A percentile compares a stretch with the other conserved stretches of the same genome.
Conservation (phyloP, 495 filamentous ascomycete species). For the Sphaerosporella brunnea region DNA sequence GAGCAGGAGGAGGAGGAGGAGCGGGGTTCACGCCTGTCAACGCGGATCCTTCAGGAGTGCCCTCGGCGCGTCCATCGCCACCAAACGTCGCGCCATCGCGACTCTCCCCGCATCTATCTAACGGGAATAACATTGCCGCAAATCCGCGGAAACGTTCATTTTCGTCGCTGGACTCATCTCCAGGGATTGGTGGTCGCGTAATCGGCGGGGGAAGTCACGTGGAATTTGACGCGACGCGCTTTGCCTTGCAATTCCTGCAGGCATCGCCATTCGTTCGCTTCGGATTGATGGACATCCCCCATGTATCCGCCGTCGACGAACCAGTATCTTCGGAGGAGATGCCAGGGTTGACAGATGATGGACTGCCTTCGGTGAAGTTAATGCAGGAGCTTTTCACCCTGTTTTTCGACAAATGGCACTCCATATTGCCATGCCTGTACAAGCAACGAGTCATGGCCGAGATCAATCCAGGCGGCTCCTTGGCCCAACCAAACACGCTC, state of each 20-base stretch:
- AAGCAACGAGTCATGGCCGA: conserved; percentile 13
- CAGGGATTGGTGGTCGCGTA: not conserved
- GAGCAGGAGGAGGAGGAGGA: not conserved
- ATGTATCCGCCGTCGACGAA: conserved; percentile 10
- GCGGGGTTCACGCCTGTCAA: not conserved
- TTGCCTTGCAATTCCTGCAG: conserved; percentile 20
- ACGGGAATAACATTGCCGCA: not conserved
- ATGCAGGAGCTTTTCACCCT: conserved; percentile 15
- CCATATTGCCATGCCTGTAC: conserved; percentile 22
- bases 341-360: conserved; percentile 2
- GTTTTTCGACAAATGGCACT: conserved; percentile 22
- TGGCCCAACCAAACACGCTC: conserved; percentile 14
- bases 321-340: not conserved
- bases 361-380: conserved; percentile 7
- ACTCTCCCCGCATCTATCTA: not conserved
- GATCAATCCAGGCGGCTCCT: conserved; percentile 8
- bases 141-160: conserved; percentile 3
- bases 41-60: not conserved
- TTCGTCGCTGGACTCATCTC: not conserved
- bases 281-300: conserved; percentile 8
- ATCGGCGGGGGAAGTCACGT: not conserved
- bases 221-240: conserved; percentile 10
- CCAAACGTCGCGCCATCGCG: not conserved
- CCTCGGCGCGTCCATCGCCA: not conserved
- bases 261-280: conserved; percentile 16